These are phyloP conservation scores for Phlebiopsis flavidoalba DNA, from an alignment of 768 basidiomycete genomes.

Conservation along the genomic window DNA sequence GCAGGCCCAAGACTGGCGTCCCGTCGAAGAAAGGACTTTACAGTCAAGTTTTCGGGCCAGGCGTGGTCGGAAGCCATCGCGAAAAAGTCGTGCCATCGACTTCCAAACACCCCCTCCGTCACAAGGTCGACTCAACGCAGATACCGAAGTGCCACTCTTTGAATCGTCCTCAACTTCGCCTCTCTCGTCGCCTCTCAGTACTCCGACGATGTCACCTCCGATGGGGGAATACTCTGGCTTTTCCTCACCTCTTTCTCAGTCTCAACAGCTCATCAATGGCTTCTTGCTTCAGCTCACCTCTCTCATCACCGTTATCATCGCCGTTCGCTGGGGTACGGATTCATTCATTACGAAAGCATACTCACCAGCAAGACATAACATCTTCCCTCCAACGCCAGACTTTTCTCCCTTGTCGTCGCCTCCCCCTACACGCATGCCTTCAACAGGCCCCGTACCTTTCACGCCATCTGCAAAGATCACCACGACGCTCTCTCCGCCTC, in stretches of 20 bases:
- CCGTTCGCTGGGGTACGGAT: neutral
- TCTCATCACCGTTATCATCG: neutral
- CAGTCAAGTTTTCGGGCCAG: neutral
- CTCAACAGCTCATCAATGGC: constrained; percentile 1
- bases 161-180: neutral
- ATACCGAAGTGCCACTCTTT: neutral
- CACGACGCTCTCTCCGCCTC: neutral
- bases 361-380: neutral
- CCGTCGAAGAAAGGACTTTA: neutral
- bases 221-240: neutral
- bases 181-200: neutral
- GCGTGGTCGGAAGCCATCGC: neutral
- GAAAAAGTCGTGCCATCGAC: neutral
- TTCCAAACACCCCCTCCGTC: neutral
- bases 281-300: neutral
- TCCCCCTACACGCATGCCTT: neutral
- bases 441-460: neutral
- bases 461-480: neutral
- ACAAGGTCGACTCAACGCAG: neutral
- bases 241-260: constrained; percentile 14
- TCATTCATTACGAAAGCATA: neutral
- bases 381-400: neutral
- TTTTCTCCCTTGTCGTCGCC: neutral
- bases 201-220: neutral
- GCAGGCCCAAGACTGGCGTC: neutral